Evolutionary conservation across 345 rosid genomes (phyloP), one percentile per base, ranked within the genome.

Genomic region (Gossypium rotundifolium): DNA sequence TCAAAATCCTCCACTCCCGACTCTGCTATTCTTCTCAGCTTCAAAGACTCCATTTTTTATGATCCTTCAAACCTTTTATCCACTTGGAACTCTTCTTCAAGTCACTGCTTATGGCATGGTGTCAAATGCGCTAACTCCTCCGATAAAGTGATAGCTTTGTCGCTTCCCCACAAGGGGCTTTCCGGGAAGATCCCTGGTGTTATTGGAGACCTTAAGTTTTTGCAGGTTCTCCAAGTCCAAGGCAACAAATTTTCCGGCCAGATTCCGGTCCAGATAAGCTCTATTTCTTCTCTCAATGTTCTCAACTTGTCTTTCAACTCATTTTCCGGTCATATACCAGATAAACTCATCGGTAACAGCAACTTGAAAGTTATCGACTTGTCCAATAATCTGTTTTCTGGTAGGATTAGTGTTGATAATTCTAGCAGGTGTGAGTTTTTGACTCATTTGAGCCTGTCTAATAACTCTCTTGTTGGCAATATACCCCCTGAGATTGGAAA

Each of bases 171-270:
- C 76, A 79, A 77, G 59, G 75, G 25, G 2, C 80, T 89, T 77
- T 79, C 83, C 51, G 94, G 91, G 14, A 77, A 75, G 84, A 87
- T 89, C 74, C 88, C 94, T 8, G 79, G 29, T 3, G 72, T 52
- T 64, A 38, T 89, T 17, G 80, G 84, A 42, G 76, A 63, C 42
- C 89, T 89, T 12, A 74, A 29, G 77, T 75, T 62, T 51, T 80
- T 89, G 40, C 81, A 86, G 83, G 83, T 82, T 20, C 74, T 89
- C 64, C 85, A 86, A 73, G 85, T 89, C 68, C 91, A 85, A 70
- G 86, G 85, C 3, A 89, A 87, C 81, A 87, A 87, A 75, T 84
- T 89, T 74, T 85, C 91, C 38, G 90, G 90, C 60, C 46, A 61
- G 20, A 79, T 89, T 70, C 91, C 88, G 12, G 23, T 22, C 22